phyloP scores from a whole-genome alignment of 768 basidiomycete genomes.

The Saitozyma sp. region DNA sequence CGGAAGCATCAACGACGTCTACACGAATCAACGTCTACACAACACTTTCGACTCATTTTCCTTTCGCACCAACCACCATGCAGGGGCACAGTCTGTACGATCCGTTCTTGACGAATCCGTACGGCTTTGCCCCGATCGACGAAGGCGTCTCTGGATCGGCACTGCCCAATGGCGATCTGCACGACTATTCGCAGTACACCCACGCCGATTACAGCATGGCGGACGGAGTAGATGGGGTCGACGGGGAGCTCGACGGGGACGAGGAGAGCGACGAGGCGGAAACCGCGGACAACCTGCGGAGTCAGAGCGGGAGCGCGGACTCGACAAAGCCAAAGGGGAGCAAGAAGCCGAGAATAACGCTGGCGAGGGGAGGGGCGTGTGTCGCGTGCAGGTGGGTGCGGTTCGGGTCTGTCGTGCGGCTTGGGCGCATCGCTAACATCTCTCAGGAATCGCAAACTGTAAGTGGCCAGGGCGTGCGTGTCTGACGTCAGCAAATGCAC shows the following conservation, averaged over 20 bases:
- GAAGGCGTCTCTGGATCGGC: no score
- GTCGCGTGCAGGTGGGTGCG: slow-evolving; percentile 32
- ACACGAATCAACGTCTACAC: no score
- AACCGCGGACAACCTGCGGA: not conserved
- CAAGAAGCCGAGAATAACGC: slow-evolving; percentile 36
- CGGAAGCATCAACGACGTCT: no score
- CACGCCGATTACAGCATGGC: no score
- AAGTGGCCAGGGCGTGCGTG: slow-evolving; percentile 6
- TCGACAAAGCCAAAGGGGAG: slow-evolving; percentile 7
- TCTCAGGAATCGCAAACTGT: slow-evolving; percentile 40
- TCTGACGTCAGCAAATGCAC: slow-evolving; percentile 34
- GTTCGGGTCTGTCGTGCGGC: not conserved
- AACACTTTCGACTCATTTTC: no score
- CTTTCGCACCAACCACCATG: no score
- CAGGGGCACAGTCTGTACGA: no score
- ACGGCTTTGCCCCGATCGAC: no score
- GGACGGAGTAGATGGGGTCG: not conserved
- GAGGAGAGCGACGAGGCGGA: slow-evolving; percentile 4
- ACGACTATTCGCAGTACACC: no score
- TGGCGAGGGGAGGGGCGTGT: slow-evolving; percentile 37
- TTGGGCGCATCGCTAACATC: not conserved
- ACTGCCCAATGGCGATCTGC: no score
- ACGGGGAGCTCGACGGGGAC: slow-evolving; percentile 5
- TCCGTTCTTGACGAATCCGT: no score
- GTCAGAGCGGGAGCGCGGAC: not conserved